These are phyloP conservation scores for Debaryomyces fabryi DNA, from an alignment of 1,139 yeast genomes.

Conservation along the genomic window DNA sequence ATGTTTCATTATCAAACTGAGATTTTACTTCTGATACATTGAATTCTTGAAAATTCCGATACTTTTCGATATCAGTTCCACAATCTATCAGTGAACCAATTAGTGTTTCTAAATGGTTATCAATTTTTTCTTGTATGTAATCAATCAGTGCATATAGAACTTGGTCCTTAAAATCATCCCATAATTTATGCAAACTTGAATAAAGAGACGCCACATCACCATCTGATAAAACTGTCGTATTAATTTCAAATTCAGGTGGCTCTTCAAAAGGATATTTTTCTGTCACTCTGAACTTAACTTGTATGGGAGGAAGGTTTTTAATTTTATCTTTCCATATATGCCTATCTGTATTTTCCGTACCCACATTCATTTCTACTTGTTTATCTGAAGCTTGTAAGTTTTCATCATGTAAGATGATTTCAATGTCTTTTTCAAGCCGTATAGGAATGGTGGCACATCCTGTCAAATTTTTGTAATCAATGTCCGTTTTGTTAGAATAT, in stretches of 20 bases:
- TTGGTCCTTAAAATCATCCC: conserved; percentile 44
- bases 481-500: conserved; percentile 45
- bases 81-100: conserved; percentile 12
- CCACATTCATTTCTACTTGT: background rate
- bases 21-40: conserved; percentile 24
- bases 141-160: conserved; percentile 53
- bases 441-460: conserved; percentile 36
- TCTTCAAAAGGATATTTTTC: conserved; percentile 28
- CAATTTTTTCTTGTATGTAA: conserved; percentile 34
- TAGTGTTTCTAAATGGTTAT: conserved; percentile 14
- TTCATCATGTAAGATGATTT: conserved; percentile 9
- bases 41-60: conserved; percentile 17
- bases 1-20: conserved; percentile 43
- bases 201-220: conserved; percentile 18
- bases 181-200: conserved; percentile 26
- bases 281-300: conserved; percentile 31
- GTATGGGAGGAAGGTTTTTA: conserved; percentile 33
- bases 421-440: conserved; percentile 21
- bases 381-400: conserved; percentile 3
- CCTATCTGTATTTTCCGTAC: background rate
- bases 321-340: conserved; percentile 13
- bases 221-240: conserved; percentile 24
- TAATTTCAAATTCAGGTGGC: conserved; percentile 30
- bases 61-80: conserved; percentile 18
- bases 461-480: conserved; percentile 17